Percentiles rank a stretch among this genome's conserved stretches.
Conservation (phyloP, 176 grass and related monocot species). For the Oryza glaberrima region DNA sequence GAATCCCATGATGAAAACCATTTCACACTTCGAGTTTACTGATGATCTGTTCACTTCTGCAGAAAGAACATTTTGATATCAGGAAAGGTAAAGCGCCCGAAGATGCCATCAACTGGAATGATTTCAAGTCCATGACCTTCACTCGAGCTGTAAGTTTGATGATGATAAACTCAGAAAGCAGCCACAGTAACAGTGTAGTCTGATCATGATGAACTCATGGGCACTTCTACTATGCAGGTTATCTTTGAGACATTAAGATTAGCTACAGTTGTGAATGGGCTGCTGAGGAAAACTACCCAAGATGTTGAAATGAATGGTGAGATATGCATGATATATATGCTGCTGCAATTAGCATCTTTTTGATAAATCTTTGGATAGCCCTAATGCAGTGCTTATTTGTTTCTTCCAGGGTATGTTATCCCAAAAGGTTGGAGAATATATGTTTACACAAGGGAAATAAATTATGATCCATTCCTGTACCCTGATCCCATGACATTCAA, state of each 20-base stretch:
- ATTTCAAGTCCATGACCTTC: constrained; percentile 93
- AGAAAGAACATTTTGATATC: constrained; percentile 85
- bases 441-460: constrained; percentile 97
- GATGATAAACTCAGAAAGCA: constrained; percentile 21
- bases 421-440: constrained; percentile 96
- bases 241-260: constrained; percentile 96
- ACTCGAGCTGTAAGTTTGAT: constrained; percentile 73
- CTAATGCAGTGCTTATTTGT: constrained; percentile 19
- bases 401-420: constrained; percentile 77
- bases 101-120: constrained; percentile 65
- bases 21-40: neutral
- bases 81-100: constrained; percentile 56
- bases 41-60: constrained; percentile 34
- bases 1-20: neutral
- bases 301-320: constrained; percentile 95
- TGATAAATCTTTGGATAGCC: neutral
- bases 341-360: neutral
- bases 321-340: neutral
- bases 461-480: constrained; percentile 87
- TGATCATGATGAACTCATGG: constrained; percentile 22
- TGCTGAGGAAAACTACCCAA: constrained; percentile 91
- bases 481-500: constrained; percentile 82
- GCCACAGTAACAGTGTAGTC: neutral
- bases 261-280: constrained; percentile 91
- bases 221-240: constrained; percentile 36